These are phyloP conservation scores for Tetrahymena malaccensis DNA, from an alignment of 73 alveolate species.

Conservation along the genomic window DNA sequence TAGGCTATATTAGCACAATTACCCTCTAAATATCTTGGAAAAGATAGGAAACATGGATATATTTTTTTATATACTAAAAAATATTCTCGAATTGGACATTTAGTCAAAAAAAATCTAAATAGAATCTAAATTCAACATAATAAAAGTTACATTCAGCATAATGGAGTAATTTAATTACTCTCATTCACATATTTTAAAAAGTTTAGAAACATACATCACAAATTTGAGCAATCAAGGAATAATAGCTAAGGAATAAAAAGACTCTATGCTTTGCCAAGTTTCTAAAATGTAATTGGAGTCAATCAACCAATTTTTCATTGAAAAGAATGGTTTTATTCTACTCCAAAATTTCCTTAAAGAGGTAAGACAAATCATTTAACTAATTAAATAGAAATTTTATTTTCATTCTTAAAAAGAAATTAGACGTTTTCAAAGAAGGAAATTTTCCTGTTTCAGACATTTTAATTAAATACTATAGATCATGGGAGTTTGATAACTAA, in stretches of 20 bases:
- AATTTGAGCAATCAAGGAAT: not conserved
- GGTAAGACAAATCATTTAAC: not conserved
- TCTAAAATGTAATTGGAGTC: not conserved
- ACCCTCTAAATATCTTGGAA: not conserved
- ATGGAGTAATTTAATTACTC: not conserved
- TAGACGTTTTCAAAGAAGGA: not conserved
- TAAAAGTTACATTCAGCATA: not conserved
- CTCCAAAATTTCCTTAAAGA: not conserved
- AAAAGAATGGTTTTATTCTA: not conserved
- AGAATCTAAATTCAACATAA: not conserved
- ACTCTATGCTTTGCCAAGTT: not conserved
- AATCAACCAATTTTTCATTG: not conserved
- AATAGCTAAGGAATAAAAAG: not conserved
- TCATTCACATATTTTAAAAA: not conserved
- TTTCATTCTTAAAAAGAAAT: not conserved
- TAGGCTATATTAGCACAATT: not conserved
- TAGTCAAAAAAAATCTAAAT: not conserved
- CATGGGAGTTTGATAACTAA: not conserved
- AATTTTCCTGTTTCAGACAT: not conserved
- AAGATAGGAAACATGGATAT: not conserved
- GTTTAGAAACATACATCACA: not conserved
- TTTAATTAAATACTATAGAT: not conserved
- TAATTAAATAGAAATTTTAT: not conserved
- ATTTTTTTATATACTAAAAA: not conserved
- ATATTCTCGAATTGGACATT: not conserved